These are phyloP conservation scores for Aquilaria agallochum DNA, from an alignment of 441 rosid species.

Conservation along the genomic window DNA sequence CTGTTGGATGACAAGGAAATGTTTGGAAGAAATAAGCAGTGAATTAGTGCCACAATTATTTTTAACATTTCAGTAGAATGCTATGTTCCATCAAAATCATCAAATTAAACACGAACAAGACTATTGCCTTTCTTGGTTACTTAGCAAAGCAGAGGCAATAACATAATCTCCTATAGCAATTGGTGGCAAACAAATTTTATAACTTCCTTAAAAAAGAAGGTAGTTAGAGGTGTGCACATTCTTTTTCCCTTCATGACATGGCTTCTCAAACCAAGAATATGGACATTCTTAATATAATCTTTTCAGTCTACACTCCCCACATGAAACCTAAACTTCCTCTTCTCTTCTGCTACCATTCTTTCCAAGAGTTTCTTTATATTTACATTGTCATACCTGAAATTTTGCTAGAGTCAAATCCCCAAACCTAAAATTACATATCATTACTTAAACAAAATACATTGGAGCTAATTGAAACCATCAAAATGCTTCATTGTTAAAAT, in stretches of 20 bases:
- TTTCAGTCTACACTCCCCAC: conserved; percentile 19
- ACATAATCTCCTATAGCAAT: too few relatives aligned
- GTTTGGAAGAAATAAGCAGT: too few relatives aligned
- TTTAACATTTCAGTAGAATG: too few relatives aligned
- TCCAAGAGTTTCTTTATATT: conserved; percentile 70
- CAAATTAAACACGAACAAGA: too few relatives aligned
- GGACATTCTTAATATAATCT: conserved; percentile 18
- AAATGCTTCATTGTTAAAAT: background rate
- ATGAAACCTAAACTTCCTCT: conserved; percentile 15
- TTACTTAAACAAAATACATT: background rate
- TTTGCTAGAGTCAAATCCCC: conserved; percentile 37
- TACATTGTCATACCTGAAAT: conserved; percentile 78
- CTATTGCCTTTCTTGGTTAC: too few relatives aligned
- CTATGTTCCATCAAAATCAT: too few relatives aligned
- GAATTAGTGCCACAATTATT: too few relatives aligned
- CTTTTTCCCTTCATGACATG: conserved; percentile 18
- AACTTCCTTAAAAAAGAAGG: too few relatives aligned
- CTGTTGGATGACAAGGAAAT: too few relatives aligned
- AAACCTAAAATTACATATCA: conserved; percentile 28
- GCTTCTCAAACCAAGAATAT: conserved; percentile 17
- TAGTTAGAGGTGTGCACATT: conserved; percentile 1
- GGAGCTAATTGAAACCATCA: background rate
- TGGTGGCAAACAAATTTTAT: too few relatives aligned
- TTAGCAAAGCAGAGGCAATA: too few relatives aligned
- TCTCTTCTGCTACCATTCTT: conserved; percentile 73